Percentiles rank a stretch among this genome's conserved stretches.
phyloP scores from a whole-genome alignment of 768 basidiomycete genomes.

The Xerocomus potaroensis region DNA sequence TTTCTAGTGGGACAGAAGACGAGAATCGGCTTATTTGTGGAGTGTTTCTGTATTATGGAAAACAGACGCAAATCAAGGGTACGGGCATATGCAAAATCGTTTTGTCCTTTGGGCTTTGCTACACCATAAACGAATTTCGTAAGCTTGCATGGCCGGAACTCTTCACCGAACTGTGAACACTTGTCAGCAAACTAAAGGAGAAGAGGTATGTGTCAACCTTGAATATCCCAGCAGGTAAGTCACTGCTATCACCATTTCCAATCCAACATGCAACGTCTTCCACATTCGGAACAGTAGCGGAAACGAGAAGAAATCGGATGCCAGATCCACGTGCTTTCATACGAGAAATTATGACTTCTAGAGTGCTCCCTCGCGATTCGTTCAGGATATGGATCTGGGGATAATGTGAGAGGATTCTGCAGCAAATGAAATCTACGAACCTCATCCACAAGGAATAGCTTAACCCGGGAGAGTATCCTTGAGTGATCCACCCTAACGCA shows the following conservation, averaged over 20 bases:
- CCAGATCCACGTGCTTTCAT: constrained; percentile 74
- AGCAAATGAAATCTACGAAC: constrained; percentile 34
- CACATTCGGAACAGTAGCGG: constrained; percentile 93
- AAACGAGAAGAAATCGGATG: constrained; percentile 84
- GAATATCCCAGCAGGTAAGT: constrained; percentile 56
- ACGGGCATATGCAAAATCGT: constrained; percentile 75
- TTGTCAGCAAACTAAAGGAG: background rate
- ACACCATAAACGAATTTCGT: constrained; percentile 70
- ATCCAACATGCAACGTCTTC: constrained; percentile 90
- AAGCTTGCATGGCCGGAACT: constrained; percentile 83
- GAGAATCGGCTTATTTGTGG: constrained; percentile 77
- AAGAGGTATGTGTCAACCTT: constrained; percentile 43
- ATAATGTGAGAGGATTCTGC: background rate
- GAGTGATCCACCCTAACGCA: constrained; percentile 53
- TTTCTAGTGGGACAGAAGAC: constrained; percentile 89
- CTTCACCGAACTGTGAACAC: constrained; percentile 76
- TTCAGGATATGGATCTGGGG: constrained; percentile 86
- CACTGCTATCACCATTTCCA: constrained; percentile 36
- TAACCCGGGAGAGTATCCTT: constrained; percentile 64
- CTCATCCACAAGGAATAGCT: constrained; percentile 89
- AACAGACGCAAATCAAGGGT: constrained; percentile 73
- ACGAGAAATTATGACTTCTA: constrained; percentile 92
- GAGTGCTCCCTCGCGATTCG: constrained; percentile 83
- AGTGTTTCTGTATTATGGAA: constrained; percentile 64
- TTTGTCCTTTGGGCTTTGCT: constrained; percentile 54